Evolutionary conservation across 1,284 basidiomycete genomes (phyloP), one percentile per base, ranked within the genome.

Genomic region (Apiotrichum sp.): DNA sequence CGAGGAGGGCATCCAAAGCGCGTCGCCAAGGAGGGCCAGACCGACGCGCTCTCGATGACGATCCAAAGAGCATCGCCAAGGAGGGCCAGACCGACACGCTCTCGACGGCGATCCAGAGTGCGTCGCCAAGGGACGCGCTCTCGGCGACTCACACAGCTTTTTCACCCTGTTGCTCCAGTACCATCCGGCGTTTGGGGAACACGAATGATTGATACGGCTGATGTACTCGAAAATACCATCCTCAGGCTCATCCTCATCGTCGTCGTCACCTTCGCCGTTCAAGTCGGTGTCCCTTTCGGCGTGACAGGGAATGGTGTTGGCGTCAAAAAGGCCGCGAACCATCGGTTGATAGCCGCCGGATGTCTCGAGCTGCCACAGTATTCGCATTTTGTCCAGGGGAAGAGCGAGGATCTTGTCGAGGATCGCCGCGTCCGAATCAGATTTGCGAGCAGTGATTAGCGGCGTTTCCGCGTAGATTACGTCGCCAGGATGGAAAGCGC

Each of bases 121-220:
- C n/a, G n/a, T n/a, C n/a, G n/a, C n/a, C n/a, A n/a, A n/a, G n/a
- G n/a, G n/a, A n/a, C n/a, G n/a, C n/a, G n/a, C n/a, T n/a, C n/a
- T n/a, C n/a, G n/a, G n/a, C 22, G 22, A 32, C 38, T 16, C 5
- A 39, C 14, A 29, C 9, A 62, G 61, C 51, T 38, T 63, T 62
- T 42, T 11, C 59, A 29, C 47, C 43, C 32, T n/a, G 45, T 35
- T 34, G 42, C 62, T 52, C 65, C 65, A 69, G 10, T 32, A 53
- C 67, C 67, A 69, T 6, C 52, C 55, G 2, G 62, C 53, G 32
- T 69, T 69, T 2, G 65, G 65, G 1, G 41, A 16, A 33, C 65
- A 69, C 10, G 56, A 60, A 49, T 67, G 67, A 44, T 67, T 65
- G 14, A 67, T 58, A 36, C 62, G 45, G 13, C 53, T 57, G 14